Percentiles rank a stretch among this genome's conserved stretches.
These are phyloP conservation scores for Saturnispora mendoncae DNA, from an alignment of 805 yeast species.

Conservation along the genomic window DNA sequence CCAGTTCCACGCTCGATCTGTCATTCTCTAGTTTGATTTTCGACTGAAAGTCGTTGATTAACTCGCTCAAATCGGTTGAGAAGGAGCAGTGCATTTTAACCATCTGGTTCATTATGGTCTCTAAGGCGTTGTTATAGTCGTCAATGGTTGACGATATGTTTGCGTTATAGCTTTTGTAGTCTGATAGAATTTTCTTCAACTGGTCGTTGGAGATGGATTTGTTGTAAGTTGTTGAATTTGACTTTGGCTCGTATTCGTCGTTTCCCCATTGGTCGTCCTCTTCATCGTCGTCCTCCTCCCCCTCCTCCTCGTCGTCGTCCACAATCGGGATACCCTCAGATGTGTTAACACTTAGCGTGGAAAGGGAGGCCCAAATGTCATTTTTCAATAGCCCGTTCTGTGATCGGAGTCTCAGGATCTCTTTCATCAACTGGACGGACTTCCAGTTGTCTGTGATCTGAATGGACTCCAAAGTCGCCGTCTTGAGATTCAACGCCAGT, in stretches of 20 bases:
- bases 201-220: constrained; percentile 3
- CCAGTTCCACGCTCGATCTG: not conserved
- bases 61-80: not conserved
- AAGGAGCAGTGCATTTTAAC: not conserved
- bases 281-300: constrained; percentile 3
- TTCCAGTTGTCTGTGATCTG: constrained; percentile 17
- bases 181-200: not conserved
- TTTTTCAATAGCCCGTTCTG: constrained; percentile 20
- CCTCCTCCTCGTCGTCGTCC: constrained; percentile 10
- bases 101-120: constrained; percentile 3
- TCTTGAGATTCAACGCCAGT: constrained; percentile 1
- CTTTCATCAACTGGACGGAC: constrained; percentile 20
- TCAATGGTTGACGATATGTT: not conserved
- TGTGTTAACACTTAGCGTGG: constrained; percentile 2
- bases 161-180: constrained; percentile 2
- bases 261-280: not conserved
- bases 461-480: constrained; percentile 8
- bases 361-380: constrained; percentile 22
- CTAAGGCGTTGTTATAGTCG: constrained; percentile 2
- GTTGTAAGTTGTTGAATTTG: constrained; percentile 2
- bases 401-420: constrained; percentile 14
- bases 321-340: constrained; percentile 2
- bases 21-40: not conserved
- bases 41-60: not conserved
- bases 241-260: constrained; percentile 1